These are phyloP conservation scores for Dimargaris cristalligena DNA, from an alignment of 192 early-diverging fungal species.

Conservation along the genomic window DNA sequence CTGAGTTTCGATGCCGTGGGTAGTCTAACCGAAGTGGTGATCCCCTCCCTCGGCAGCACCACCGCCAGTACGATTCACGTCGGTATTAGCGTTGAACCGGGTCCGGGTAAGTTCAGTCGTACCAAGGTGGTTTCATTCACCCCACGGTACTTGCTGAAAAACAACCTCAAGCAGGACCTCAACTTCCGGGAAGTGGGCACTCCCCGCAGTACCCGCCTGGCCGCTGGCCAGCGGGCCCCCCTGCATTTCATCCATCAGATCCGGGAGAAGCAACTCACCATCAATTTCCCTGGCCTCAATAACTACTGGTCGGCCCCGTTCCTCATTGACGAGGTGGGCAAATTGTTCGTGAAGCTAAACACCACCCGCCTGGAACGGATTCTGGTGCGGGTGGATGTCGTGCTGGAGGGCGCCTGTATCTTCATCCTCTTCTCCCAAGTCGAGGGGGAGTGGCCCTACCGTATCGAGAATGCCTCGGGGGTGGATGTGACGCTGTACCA, in stretches of 20 bases:
- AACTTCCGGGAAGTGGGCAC: conserved; percentile 55
- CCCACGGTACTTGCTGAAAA: conserved; percentile 79
- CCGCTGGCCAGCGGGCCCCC: conserved; percentile 35
- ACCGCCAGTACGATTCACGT: conserved; percentile 46
- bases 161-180: conserved; percentile 52
- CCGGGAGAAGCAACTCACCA: conserved; percentile 43
- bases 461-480: conserved; percentile 58
- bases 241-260: conserved; percentile 49
- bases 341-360: conserved; percentile 60
- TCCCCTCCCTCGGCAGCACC: conserved; percentile 30
- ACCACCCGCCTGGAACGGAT: conserved; percentile 38
- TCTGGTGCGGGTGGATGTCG: conserved; percentile 61
- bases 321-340: conserved; percentile 73
- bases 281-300: conserved; percentile 44
- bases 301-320: conserved; percentile 75
- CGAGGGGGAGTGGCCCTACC: conserved; percentile 74
- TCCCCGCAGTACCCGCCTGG: conserved; percentile 24
- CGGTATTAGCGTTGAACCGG: conserved; percentile 73
- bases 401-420: conserved; percentile 80
- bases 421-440: conserved; percentile 70
- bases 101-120: conserved; percentile 67
- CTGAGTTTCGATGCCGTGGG: conserved; percentile 94
- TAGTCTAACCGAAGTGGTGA: conserved; percentile 55
- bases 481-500: conserved; percentile 67
- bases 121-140: conserved; percentile 82